These are phyloP conservation scores for Fistulinella cinereoalba DNA, from an alignment of 1,284 basidiomycete species.

Conservation along the genomic window DNA sequence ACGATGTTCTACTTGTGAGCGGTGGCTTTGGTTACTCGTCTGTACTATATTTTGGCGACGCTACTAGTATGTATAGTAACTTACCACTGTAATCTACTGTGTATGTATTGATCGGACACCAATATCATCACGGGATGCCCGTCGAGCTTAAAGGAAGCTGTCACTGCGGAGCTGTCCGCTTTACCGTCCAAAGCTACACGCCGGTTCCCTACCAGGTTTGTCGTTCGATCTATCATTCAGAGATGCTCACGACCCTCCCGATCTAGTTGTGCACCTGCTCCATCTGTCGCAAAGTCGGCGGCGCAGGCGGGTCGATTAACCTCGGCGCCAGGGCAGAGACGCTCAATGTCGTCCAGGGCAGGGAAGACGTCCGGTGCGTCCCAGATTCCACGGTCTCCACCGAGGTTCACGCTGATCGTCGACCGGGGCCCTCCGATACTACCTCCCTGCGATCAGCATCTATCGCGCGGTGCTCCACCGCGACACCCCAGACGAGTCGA, in stretches of 20 bases:
- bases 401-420: too few species aligned
- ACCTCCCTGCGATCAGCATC: conserved; percentile 36
- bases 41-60: too few species aligned
- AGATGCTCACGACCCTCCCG: background rate
- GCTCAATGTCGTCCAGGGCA: conserved; percentile 46
- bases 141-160: conserved; percentile 55
- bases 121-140: too few species aligned
- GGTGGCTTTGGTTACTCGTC: too few species aligned
- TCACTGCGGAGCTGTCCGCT: conserved; percentile 58
- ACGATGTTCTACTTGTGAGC: conserved; percentile 74
- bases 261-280: conserved; percentile 55
- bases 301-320: conserved; percentile 57
- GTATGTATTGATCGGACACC: too few species aligned
- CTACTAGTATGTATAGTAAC: too few species aligned
- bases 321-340: conserved; percentile 50
- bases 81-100: too few species aligned
- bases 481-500: conserved; percentile 45
- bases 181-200: conserved; percentile 52
- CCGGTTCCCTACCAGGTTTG: conserved; percentile 56
- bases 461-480: conserved; percentile 56
- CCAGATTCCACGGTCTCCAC: too few species aligned
- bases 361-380: conserved; percentile 48
- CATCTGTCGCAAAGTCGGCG: conserved; percentile 64
- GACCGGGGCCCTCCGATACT: too few species aligned
- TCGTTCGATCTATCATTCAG: background rate